Percentiles rank a stretch among this genome's conserved stretches.
These are phyloP conservation scores for Alternaria sp. DNA, from an alignment of 2,329 filamentous ascomycete species.

Conservation along the genomic window DNA sequence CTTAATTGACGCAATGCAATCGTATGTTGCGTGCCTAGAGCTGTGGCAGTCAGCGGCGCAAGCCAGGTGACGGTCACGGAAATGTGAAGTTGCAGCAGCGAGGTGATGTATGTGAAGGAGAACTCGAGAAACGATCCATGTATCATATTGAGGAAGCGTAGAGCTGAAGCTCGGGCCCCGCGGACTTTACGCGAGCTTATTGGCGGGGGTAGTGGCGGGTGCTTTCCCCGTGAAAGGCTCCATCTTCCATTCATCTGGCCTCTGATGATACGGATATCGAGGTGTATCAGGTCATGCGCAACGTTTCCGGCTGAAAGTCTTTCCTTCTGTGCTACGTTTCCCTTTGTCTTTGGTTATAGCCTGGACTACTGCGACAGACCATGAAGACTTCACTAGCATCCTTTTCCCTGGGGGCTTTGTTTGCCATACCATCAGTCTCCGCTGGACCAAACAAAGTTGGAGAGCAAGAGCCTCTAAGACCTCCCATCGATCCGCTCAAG, in stretches of 20 bases:
- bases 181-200: slow-evolving; percentile 27
- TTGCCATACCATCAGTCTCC: slow-evolving; percentile 15
- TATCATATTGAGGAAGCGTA: neutral
- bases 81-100: neutral
- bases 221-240: slow-evolving; percentile 24
- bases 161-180: slow-evolving; percentile 23
- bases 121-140: neutral
- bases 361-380: neutral
- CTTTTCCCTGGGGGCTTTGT: slow-evolving; percentile 23
- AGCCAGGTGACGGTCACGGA: neutral
- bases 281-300: slow-evolving; percentile 1
- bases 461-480: slow-evolving; percentile 44
- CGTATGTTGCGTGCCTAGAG: neutral
- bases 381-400: slow-evolving; percentile 31
- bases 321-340: neutral
- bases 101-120: neutral
- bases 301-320: neutral
- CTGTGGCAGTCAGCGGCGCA: neutral
- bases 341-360: neutral
- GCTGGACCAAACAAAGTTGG: slow-evolving; percentile 24
- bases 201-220: slow-evolving; percentile 20
- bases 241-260: neutral
- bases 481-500: slow-evolving; percentile 44
- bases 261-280: neutral
- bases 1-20: neutral